Evolutionary conservation across 805 yeast species (phyloP), one percentile per base, ranked within the genome.

Genomic region (Tanozyma kutaoensis): DNA sequence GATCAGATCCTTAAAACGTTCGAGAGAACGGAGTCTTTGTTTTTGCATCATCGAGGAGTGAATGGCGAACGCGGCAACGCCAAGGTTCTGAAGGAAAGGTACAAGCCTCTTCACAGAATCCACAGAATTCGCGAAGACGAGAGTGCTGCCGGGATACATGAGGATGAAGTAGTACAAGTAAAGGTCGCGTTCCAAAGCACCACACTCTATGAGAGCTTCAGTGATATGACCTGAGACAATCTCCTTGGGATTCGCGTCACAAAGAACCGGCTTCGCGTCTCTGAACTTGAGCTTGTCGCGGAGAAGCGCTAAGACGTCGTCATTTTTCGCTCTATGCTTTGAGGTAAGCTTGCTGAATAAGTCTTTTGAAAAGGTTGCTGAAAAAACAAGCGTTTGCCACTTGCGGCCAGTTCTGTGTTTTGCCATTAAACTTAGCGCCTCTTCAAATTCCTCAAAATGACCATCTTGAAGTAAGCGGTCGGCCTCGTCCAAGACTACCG

Each of bases 31-130:
- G 40, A 91, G 57, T 45, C 99, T 72, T 48, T 84, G 95, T 44
- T 86, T 88, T 49, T 91, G 99, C 24, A 80, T 68, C 97, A 91
- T 88, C 14, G 85, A 75, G 3, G 97, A 86, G 48, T 91, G 96
- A 26, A 91, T 69, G 6, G 88, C 76, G 42, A 79, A 76, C 3
- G 75, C 62, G 5, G 80, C 71, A 19, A 88, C 59, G 9, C 69
- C 68, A 27, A 91, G 60, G 45, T 74, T 72, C 36, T 66, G 76
- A 33, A 91, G 61, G 33, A 77, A 66, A 6, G 88, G 88, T 8
- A 73, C 77, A 19, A 91, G 49, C 37, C 95, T 71, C 48, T 85
- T 84, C 25, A 88, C 97, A 1, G 94, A 74, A 42, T 88, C 96
- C 42, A 91, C 86, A n/a, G 93, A 75, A 52, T 91, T 91, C 37